Evolutionary conservation across 257 asterid genomes (phyloP), one percentile per base, ranked within the genome.

Genomic region (Lithospermum erythrorhizon): DNA sequence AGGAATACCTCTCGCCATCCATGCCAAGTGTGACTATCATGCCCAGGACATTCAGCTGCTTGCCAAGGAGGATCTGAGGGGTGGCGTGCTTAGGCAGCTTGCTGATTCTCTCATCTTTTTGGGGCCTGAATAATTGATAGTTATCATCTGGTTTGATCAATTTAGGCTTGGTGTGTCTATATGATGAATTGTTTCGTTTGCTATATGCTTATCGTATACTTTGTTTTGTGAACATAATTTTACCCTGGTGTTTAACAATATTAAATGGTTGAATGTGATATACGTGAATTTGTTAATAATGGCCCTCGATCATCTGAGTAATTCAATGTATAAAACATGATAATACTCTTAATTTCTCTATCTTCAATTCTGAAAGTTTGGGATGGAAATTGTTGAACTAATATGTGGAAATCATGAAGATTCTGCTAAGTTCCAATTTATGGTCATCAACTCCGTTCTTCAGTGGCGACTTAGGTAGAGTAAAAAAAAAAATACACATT

Each of bases 41-140:
- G 90, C 89, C 85, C 9, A 80, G 70, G 94, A 85, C 67, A 82
- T 80, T 58, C 87, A 82, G 78, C 72, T 85, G 89, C 89, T 45
- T n/a, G n/a, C n/a, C n/a, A n/a, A 76, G 94, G 69, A 81, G 94
- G 74, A 84, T 84, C 61, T n/a, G n/a, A 80, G 89, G 73, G 94
- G 94, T 30, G 89, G 77, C 89, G 90, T 70, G 94, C 94, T 69
- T 85, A 85, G 72, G 65, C 24, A 35, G 5, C 49, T 41, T 18
- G 14, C 49, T 41, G 49, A 3, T 41, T 41, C 14, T 35, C 6
- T 35, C 11, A 5, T 41, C 18, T 1, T 9, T n/a, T 11, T 11
- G 4, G 17, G 49, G 10, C 9, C 15, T 41, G 1, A 41, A 2
- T 41, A 41, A 41, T 41, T 41, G 4, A 11, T 41, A 41, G 49